phyloP scores from a whole-genome alignment of 768 basidiomycete genomes.

The Serendipita sp. region DNA sequence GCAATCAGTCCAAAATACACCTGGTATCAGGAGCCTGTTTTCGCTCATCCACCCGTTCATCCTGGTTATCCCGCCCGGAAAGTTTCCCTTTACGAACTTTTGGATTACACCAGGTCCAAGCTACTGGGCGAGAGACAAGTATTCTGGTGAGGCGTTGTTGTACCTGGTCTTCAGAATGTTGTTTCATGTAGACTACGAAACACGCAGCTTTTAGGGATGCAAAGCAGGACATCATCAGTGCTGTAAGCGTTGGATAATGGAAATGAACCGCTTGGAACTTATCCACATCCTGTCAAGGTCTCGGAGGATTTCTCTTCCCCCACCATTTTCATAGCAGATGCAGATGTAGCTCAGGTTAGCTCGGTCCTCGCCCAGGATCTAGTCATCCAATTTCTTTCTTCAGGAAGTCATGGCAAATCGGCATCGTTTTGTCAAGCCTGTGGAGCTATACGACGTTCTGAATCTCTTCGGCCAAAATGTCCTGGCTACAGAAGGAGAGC shows the following conservation, averaged over 20 bases:
- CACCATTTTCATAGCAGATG: not conserved
- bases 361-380: not conserved
- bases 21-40: not conserved
- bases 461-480: conserved; percentile 7
- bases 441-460: not conserved
- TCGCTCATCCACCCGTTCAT: not conserved
- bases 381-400: not conserved
- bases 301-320: not conserved
- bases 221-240: not conserved
- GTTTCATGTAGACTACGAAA: no score
- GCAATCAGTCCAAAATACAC: no score
- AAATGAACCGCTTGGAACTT: not conserved
- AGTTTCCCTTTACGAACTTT: not conserved
- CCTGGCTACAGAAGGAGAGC: conserved; percentile 7
- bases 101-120: not conserved
- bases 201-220: not conserved
- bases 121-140: not conserved
- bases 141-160: not conserved
- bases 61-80: not conserved
- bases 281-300: not conserved
- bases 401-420: not conserved
- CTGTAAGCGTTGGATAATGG: not conserved
- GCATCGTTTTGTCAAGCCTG: not conserved
- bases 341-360: not conserved
- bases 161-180: no score